Evolutionary conservation across 2,329 filamentous ascomycete genomes (phyloP), one percentile per base, ranked within the genome.

Genomic region (Fusarium coicis): DNA sequence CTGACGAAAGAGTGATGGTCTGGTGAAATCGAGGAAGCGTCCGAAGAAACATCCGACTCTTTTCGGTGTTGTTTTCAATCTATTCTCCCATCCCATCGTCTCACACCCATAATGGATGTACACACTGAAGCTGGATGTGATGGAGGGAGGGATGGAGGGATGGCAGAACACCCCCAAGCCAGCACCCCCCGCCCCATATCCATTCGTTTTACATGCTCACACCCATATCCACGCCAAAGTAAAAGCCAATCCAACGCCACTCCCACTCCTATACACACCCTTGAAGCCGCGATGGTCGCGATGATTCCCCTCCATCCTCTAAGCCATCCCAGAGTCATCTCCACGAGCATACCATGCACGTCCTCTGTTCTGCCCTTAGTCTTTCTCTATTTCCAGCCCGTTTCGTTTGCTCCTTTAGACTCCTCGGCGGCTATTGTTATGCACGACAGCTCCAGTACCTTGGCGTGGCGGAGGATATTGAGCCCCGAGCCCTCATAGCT

Each of bases 391-490:
- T 74, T 69, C 61, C 65, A 73, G 53, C 68, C 61, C 73, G 59
- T 70, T 69, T 70, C 64, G 60, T 66, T 66, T 50, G 55, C 18
- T 60, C 28, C 73, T 70, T 74, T 59, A 73, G 57, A 57, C 57
- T 66, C 70, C 63, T 72, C 69, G 76, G 79, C 79, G 77, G 76
- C 76, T 80, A 80, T 78, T 69, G 73, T 72, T 72, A 79, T 79
- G 79, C 78, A 78, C 71, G 70, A 79, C 73, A 80, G 74, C 67
- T 76, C 63, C 63, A 70, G 63, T 71, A 71, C 62, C 72, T 73
- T 63, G 55, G 42, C 66, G 71, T 53, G 63, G 49, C 57, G 53
- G 50, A 69, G 65, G 57, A 68, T 55, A 39, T 21, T 40, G 40
- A 69, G 47, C 44, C 32, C 50, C 50, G 50, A 54, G 50, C 50